Conservation (phyloP, 352 stramenopile species). For the Globisporangium barbulae region DNA sequence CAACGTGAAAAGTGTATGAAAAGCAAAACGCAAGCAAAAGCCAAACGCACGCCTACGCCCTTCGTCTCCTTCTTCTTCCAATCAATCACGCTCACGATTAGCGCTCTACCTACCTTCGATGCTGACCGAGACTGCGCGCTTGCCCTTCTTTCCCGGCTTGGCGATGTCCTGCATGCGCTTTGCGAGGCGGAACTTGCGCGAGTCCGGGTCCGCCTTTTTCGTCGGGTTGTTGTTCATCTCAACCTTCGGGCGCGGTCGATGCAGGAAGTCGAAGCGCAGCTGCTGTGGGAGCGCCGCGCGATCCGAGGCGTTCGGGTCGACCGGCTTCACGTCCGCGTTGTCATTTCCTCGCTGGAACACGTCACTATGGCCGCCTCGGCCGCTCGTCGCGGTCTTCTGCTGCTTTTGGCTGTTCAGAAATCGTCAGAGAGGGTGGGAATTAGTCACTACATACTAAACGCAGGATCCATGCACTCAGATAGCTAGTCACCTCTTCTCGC, state of each 20-base stretch:
- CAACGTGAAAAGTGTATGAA: constrained; percentile 6
- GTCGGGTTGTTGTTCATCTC: constrained; percentile 54
- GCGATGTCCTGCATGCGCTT: constrained; percentile 89
- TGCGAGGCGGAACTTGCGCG: constrained; percentile 73
- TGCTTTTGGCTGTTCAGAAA: constrained; percentile 30
- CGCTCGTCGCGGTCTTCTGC: constrained; percentile 34
- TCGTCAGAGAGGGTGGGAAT: neutral
- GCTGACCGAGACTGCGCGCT: constrained; percentile 69
- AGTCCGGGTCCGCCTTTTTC: constrained; percentile 72
- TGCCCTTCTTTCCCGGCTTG: constrained; percentile 69
- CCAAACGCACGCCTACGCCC: constrained; percentile 1
- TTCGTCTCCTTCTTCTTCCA: neutral
- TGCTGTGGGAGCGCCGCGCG: constrained; percentile 69
- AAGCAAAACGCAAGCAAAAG: constrained; percentile 4
- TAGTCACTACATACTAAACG: neutral
- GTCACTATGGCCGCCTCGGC: constrained; percentile 34
- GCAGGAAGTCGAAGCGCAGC: constrained; percentile 79
- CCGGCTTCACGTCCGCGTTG: constrained; percentile 25
- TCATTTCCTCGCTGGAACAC: constrained; percentile 44
- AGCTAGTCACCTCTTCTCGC: constrained; percentile 37
- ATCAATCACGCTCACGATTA: neutral
- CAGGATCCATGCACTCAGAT: neutral
- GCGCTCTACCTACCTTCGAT: constrained; percentile 75
- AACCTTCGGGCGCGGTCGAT: constrained; percentile 80
- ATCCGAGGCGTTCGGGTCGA: constrained; percentile 46